Percentiles rank a stretch among this genome's conserved stretches.
phyloP scores from a whole-genome alignment of 192 early-diverging fungal genomes.

The Coemansia sp. region DNA sequence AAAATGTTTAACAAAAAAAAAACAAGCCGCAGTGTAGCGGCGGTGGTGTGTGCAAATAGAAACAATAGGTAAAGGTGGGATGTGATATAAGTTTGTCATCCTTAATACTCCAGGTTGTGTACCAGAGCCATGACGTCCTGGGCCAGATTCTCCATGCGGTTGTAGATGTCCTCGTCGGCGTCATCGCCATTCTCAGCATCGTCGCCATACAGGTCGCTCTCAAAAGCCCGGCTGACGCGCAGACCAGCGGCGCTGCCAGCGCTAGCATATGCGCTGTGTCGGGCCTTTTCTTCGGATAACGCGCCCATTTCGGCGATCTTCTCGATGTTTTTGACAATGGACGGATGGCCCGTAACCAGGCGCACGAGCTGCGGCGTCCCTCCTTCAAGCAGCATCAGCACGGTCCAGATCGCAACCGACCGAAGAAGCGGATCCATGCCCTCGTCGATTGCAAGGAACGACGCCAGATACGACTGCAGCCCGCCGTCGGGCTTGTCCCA shows the following conservation, averaged over 20 bases:
- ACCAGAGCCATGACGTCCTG: constrained; percentile 45
- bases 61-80: background rate
- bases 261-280: constrained; percentile 35
- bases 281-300: constrained; percentile 17
- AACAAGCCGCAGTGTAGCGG: too few relatives aligned
- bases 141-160: constrained; percentile 42
- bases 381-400: constrained; percentile 72
- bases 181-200: constrained; percentile 29
- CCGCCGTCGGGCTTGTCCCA: constrained; percentile 68
- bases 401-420: constrained; percentile 83
- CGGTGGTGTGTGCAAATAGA: background rate
- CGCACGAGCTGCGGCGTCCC: constrained; percentile 43
- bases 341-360: constrained; percentile 46
- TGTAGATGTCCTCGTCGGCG: constrained; percentile 43
- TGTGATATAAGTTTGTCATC: background rate
- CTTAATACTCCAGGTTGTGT: constrained; percentile 26
- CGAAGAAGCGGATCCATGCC: constrained; percentile 67
- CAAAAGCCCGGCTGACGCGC: constrained; percentile 40
- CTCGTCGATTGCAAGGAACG: constrained; percentile 61
- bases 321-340: constrained; percentile 47
- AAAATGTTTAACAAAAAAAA: background rate
- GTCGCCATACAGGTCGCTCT: constrained; percentile 12
- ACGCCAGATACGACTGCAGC: constrained; percentile 65
- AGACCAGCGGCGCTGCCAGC: constrained; percentile 17
- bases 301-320: constrained; percentile 35